Evolutionary conservation across 1,284 basidiomycete genomes (phyloP).

Genomic region (Moesziomyces sp.): DNA sequence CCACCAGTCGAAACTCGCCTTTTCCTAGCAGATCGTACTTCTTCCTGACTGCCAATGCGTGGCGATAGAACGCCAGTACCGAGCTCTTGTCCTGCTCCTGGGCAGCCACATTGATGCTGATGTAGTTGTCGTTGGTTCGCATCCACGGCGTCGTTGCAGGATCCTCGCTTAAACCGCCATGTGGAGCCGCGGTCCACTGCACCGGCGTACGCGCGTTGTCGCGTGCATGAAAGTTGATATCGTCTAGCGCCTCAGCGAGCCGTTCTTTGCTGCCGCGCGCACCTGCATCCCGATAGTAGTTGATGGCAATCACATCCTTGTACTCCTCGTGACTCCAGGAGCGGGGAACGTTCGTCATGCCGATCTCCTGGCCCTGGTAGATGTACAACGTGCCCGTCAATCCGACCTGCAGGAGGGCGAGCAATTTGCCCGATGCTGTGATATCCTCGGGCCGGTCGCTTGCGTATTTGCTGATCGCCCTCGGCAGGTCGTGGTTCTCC

Average conservation of each 20-base stretch:
- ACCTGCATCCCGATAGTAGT: conserved; percentile 32
- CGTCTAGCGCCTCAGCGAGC: conserved; percentile 69
- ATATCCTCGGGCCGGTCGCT: conserved; percentile 74
- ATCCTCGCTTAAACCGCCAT: conserved; percentile 77
- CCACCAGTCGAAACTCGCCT: conserved; percentile 73
- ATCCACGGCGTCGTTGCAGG: conserved; percentile 75
- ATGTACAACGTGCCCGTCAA: conserved; percentile 77
- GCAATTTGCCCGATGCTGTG: conserved; percentile 74
- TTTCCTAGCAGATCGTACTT: conserved; percentile 72
- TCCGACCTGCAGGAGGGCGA: conserved; percentile 75
- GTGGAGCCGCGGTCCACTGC: conserved; percentile 74
- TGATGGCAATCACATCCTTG: conserved; percentile 37
- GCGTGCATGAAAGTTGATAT: conserved; percentile 75
- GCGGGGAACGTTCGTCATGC: conserved; percentile 76
- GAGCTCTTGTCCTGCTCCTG: conserved; percentile 72
- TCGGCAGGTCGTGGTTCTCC: conserved; percentile 77
- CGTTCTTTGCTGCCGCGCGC: conserved; percentile 50
- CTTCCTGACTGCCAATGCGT: conserved; percentile 73
- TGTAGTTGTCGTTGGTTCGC: conserved; percentile 78
- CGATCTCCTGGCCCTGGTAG: conserved; percentile 76
- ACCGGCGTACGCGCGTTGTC: conserved; percentile 78
- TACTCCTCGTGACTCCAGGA: conserved; percentile 76
- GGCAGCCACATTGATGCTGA: conserved; percentile 73
- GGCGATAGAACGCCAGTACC: conserved; percentile 75
- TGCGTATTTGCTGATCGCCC: conserved; percentile 75